phyloP scores from a whole-genome alignment of 805 yeast species.

The Candida awuae region DNA sequence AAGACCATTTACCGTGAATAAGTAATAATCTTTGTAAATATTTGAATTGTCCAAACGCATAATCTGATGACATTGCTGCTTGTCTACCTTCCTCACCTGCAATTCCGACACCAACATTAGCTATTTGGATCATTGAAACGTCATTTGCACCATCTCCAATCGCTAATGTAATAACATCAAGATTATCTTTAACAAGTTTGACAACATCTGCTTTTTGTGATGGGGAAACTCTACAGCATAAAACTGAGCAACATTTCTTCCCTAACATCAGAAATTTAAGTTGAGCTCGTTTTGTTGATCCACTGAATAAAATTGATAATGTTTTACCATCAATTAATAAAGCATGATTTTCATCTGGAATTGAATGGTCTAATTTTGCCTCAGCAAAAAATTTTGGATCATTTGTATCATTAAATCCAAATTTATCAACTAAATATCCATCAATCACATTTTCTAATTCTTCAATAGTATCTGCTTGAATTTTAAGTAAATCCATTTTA shows the following conservation, averaged over 20 bases:
- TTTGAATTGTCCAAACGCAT: constrained; percentile 74
- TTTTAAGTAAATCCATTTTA: constrained; percentile 60
- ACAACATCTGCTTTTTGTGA: constrained; percentile 77
- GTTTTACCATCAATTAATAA: constrained; percentile 68
- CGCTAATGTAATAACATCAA: constrained; percentile 70
- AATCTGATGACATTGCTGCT: constrained; percentile 82
- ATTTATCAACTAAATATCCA: constrained; percentile 17
- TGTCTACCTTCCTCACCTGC: constrained; percentile 86
- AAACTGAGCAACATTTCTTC: constrained; percentile 68
- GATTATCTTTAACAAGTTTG: constrained; percentile 49
- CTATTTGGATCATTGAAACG: constrained; percentile 83
- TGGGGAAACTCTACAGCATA: constrained; percentile 80
- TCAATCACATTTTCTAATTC: constrained; percentile 14
- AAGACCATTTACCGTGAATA: constrained; percentile 83
- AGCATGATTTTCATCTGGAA: constrained; percentile 52
- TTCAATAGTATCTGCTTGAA: constrained; percentile 28
- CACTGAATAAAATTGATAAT: constrained; percentile 28
- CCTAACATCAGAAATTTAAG: constrained; percentile 60
- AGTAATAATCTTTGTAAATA: constrained; percentile 55
- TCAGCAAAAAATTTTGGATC: constrained; percentile 33
- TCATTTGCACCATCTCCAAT: constrained; percentile 86
- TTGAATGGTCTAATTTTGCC: constrained; percentile 55
- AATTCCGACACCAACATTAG: constrained; percentile 78
- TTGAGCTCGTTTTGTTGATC: constrained; percentile 24
- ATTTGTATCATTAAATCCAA: constrained; percentile 3